A percentile compares a stretch with the other conserved stretches of the same genome.
Evolutionary conservation across 2,329 filamentous ascomycete species (phyloP).

Genomic region (Thyridium curvatum): DNA sequence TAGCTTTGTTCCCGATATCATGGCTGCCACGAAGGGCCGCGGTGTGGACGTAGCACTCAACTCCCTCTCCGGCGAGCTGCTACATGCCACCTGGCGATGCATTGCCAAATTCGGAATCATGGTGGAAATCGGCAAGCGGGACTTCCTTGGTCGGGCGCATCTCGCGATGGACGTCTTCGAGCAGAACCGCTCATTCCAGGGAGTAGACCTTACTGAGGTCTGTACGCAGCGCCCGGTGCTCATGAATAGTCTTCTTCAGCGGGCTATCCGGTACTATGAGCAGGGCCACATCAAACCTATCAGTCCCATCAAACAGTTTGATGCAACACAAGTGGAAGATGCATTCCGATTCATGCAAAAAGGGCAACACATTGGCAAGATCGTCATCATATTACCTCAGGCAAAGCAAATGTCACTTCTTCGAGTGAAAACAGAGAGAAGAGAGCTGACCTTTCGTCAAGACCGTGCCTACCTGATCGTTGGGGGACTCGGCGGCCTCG

Average conservation of each 20-base stretch:
- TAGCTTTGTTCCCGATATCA: conserved; percentile 19
- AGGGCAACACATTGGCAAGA: conserved; percentile 2
- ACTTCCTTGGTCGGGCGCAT: conserved; percentile 7
- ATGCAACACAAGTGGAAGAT: neutral
- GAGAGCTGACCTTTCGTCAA: neutral
- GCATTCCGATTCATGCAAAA: conserved; percentile 1
- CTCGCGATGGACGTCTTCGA: conserved; percentile 1
- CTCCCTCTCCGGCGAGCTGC: conserved; percentile 22
- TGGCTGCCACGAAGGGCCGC: conserved; percentile 13
- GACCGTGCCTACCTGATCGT: conserved; percentile 13
- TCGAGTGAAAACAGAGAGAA: neutral
- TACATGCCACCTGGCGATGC: conserved; percentile 26
- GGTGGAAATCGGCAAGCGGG: conserved; percentile 25
- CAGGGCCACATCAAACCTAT: neutral
- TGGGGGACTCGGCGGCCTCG: conserved; percentile 34
- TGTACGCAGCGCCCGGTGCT: neutral
- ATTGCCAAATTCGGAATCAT: conserved; percentile 28
- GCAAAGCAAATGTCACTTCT: neutral
- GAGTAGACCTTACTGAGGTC: neutral
- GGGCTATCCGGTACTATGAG: neutral
- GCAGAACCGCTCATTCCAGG: neutral
- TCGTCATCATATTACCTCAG: neutral
- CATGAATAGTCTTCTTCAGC: neutral
- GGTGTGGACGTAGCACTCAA: conserved; percentile 28
- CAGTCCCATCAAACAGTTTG: neutral